Evolutionary conservation across 148 eudicot species (phyloP), one percentile per base, ranked within the genome.

Genomic region (Amaranthus cruentus): DNA sequence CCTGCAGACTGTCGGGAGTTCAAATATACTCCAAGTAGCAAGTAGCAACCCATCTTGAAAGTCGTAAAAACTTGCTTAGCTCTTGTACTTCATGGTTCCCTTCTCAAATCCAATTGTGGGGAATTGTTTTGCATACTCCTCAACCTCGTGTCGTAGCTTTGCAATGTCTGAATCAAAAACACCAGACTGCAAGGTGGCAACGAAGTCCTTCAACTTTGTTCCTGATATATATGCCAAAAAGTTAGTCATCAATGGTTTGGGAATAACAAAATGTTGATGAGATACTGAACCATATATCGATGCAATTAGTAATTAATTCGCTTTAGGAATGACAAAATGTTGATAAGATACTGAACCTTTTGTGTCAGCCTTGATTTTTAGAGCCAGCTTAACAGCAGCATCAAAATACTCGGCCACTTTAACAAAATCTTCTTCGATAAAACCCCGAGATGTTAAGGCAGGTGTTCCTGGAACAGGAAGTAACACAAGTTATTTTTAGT

Each of bases 41-140:
- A 6, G 4, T 18, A 57, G 18, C 9, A n/a, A 78, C 72, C 46
- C 6, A 73, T 73, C 80, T 71, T 80, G 71, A 62, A 73, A 44
- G 66, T 44, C 68, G 9, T 63, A 66, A 73, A 28, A 15, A 62
- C 56, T 58, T 76, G 74, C 75, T 86, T 68, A 95, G 85, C 85
- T 85, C 82, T 95, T 90, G 91, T 90, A 95, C 80, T 95, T 95
- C 99, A 95, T 90, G 61, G 88, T 81, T 78, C 85, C 89, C 82
- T 95, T 92, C 75, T 95, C 96, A 69, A 95, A 95, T 62, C 99
- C 99, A 78, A 95, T 85, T 43, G 99, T 95, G 2, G 99, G 99
- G 78, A 95, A 95, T 70, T 95, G 97, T 82, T 95, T 95, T 13
- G 99, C 99, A 74, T 87, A 95, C 78, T 95, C 96, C 82, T 95